Conservation (phyloP, 2,329 filamentous ascomycete genomes). For the Metarhizium guizhouense region DNA sequence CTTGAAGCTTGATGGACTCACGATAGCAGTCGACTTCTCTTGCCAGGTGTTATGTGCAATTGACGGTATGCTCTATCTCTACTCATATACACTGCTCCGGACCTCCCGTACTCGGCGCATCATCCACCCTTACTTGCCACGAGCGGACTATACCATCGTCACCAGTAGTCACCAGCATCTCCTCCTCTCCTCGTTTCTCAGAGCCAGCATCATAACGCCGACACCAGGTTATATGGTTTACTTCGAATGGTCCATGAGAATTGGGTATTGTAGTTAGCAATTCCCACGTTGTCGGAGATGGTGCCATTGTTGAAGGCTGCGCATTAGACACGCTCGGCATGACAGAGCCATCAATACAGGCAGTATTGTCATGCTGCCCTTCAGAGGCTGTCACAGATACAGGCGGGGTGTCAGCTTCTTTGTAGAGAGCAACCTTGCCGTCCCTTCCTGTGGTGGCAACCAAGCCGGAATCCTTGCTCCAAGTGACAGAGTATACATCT, state of each 20-base stretch:
- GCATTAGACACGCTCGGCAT: neutral
- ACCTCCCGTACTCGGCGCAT: neutral
- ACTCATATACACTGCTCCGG: neutral
- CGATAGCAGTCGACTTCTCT: neutral
- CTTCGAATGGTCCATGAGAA: conserved; percentile 85
- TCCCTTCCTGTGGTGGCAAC: conserved; percentile 88
- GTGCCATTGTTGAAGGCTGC: conserved; percentile 24
- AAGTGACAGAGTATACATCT: conserved; percentile 75
- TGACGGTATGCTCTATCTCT: neutral
- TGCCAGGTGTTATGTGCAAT: neutral
- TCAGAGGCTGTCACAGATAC: neutral
- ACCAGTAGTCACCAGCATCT: conserved; percentile 83
- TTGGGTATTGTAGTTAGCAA: conserved; percentile 60
- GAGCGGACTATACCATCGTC: conserved; percentile 84
- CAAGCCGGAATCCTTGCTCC: conserved; percentile 69
- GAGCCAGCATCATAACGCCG: conserved; percentile 59
- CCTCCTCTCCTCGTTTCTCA: conserved; percentile 52
- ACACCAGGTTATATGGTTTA: conserved; percentile 90
- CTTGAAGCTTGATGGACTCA: neutral
- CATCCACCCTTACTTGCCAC: conserved; percentile 51
- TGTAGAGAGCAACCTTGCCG: conserved; percentile 70
- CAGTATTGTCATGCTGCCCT: neutral
- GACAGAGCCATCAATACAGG: conserved; percentile 11
- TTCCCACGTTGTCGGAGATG: conserved; percentile 46
- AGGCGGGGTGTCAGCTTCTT: conserved; percentile 38